phyloP scores from a whole-genome alignment of 768 basidiomycete genomes.

The Lentinula raphanica region DNA sequence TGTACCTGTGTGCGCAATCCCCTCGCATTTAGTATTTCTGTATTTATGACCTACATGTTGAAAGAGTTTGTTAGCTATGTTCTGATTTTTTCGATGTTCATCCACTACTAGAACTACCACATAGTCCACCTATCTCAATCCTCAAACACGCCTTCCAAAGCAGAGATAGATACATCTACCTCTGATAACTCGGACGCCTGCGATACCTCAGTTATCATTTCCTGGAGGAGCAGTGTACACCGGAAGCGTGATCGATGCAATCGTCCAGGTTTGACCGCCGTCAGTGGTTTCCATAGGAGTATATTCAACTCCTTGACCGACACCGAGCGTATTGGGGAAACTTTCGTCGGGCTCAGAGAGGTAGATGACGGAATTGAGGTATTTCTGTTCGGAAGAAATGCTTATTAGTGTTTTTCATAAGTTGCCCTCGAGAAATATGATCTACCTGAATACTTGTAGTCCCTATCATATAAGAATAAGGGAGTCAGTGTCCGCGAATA shows the following conservation, averaged over 20 bases:
- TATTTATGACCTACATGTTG: too few species aligned
- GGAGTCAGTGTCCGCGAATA: too few species aligned
- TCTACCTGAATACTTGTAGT: neutral
- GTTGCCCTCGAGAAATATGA: neutral
- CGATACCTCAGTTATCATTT: neutral
- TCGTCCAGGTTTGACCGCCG: conserved; percentile 13
- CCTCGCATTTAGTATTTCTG: too few species aligned
- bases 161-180: neutral
- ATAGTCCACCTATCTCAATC: too few species aligned
- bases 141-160: too few species aligned
- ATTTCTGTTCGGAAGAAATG: neutral
- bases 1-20: too few species aligned
- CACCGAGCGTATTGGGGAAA: conserved; percentile 7
- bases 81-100: too few species aligned
- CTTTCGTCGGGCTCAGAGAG: conserved; percentile 10
- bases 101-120: too few species aligned
- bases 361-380: conserved; percentile 10
- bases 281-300: conserved; percentile 9
- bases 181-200: neutral
- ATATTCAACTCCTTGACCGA: conserved; percentile 7
- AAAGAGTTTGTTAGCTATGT: too few species aligned
- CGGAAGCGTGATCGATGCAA: conserved; percentile 10
- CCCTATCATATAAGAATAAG: too few species aligned
- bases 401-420: neutral
- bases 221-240: neutral